Conservation (phyloP, 257 asterid genomes). For the Scutellaria minor region DNA sequence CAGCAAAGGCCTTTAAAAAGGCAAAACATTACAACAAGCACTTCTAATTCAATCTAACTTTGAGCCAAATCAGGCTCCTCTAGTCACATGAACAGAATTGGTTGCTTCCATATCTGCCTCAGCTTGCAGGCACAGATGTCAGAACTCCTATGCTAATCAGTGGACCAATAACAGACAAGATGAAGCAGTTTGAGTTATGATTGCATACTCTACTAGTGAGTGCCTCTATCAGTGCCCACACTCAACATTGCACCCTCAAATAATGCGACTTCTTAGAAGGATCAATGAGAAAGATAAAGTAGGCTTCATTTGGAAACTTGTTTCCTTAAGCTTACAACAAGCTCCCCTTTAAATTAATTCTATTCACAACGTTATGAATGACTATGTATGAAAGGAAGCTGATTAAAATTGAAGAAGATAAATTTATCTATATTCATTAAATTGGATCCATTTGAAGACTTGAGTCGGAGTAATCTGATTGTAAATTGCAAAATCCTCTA, state of each 20-base stretch:
- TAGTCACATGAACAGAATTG: slow-evolving; percentile 17
- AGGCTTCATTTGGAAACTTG: slow-evolving; percentile 9
- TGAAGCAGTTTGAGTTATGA: slow-evolving; percentile 18
- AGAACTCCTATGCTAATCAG: not conserved
- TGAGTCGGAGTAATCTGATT: slow-evolving; percentile 12
- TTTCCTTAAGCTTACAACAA: not conserved
- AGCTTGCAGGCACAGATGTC: slow-evolving; percentile 21
- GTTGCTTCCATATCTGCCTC: slow-evolving; percentile 13
- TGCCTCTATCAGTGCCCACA: slow-evolving; percentile 21
- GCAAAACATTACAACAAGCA: slow-evolving; percentile 7
- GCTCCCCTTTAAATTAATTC: not conserved
- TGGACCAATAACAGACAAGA: slow-evolving; percentile 15
- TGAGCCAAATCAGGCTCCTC: slow-evolving; percentile 28
- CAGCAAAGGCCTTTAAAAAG: slow-evolving; percentile 19
- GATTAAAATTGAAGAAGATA: slow-evolving; percentile 11
- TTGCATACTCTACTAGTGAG: not conserved
- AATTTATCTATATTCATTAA: not conserved
- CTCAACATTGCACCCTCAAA: not conserved
- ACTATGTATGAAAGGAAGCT: slow-evolving; percentile 1
- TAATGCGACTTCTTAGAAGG: slow-evolving; percentile 7
- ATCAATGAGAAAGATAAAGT: slow-evolving; percentile 17
- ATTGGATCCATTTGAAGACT: slow-evolving; percentile 18
- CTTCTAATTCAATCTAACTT: slow-evolving; percentile 26
- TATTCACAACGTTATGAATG: not conserved
- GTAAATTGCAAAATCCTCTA: not conserved